Conservation (phyloP, 192 early-diverging fungal species). For the Chytriomyces hyalinus region DNA sequence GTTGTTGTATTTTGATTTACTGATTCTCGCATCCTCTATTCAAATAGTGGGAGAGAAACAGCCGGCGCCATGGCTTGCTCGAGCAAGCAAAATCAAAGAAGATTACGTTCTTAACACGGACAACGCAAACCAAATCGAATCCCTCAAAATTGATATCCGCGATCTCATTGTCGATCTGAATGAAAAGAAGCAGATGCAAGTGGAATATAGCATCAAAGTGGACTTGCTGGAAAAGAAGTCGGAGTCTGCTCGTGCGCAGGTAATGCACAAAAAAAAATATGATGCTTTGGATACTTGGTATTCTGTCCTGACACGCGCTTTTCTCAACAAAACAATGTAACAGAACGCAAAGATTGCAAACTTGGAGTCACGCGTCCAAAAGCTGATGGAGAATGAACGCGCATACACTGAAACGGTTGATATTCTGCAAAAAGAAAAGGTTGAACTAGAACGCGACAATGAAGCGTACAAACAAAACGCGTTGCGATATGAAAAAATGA, state of each 20-base stretch:
- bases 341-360: constrained; percentile 58
- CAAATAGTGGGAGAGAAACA: not conserved
- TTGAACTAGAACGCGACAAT: constrained; percentile 29
- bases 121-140: constrained; percentile 75
- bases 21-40: not conserved
- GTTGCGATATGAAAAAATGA: constrained; percentile 37
- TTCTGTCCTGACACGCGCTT: not conserved
- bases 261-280: constrained; percentile 16
- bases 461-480: constrained; percentile 30
- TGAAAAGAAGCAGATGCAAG: constrained; percentile 79
- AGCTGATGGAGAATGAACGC: constrained; percentile 63
- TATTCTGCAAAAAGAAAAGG: constrained; percentile 70
- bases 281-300: constrained; percentile 2
- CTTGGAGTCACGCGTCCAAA: constrained; percentile 65
- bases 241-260: constrained; percentile 41
- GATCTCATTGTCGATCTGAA: constrained; percentile 80
- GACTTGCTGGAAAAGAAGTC: constrained; percentile 83
- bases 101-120: constrained; percentile 82
- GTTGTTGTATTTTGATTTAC: not conserved
- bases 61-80: constrained; percentile 74
- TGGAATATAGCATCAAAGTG: constrained; percentile 76
- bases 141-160: constrained; percentile 77
- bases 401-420: constrained; percentile 79
- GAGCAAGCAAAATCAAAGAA: constrained; percentile 80
- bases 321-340: not conserved